These are phyloP conservation scores for Lactarius sp. DNA, from an alignment of 768 basidiomycete species.

Conservation along the genomic window DNA sequence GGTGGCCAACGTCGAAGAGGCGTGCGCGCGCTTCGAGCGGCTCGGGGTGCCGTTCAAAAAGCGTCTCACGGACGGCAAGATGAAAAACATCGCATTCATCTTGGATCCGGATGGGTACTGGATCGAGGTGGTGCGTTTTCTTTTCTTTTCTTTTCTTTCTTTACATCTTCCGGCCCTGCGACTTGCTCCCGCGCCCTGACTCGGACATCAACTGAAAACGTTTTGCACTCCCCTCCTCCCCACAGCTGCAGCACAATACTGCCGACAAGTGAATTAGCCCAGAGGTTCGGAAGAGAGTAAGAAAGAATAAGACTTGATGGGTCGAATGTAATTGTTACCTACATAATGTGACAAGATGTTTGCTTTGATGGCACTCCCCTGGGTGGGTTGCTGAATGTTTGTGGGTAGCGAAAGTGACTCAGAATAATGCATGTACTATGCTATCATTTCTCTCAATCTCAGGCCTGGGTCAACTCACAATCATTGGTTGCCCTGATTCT, in stretches of 20 bases:
- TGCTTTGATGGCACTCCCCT: not conserved
- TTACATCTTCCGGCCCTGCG: not conserved
- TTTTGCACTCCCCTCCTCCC: not conserved
- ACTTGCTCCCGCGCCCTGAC: no score
- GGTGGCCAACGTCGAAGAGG: constrained; percentile 75
- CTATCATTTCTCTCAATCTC: no score
- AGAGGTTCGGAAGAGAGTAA: not conserved
- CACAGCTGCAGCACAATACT: not conserved
- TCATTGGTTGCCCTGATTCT: no score
- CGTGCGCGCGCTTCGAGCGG: constrained; percentile 78
- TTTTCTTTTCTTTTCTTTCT: not conserved
- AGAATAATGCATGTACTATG: no score
- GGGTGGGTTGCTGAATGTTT: no score
- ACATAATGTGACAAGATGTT: not conserved
- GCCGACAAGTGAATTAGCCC: not conserved
- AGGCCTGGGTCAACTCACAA: no score
- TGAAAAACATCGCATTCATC: constrained; percentile 81
- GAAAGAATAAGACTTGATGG: not conserved
- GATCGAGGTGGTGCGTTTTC: constrained; percentile 24
- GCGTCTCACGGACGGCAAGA: constrained; percentile 75
- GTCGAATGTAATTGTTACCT: not conserved
- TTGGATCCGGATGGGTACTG: constrained; percentile 70
- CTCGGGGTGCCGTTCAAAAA: constrained; percentile 87
- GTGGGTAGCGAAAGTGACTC: no score
- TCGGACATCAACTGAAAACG: not conserved